Evolutionary conservation across 164 flowering plant genomes (phyloP), one percentile per base, ranked within the genome.

Genomic region (Aristolochia fimbriata): DNA sequence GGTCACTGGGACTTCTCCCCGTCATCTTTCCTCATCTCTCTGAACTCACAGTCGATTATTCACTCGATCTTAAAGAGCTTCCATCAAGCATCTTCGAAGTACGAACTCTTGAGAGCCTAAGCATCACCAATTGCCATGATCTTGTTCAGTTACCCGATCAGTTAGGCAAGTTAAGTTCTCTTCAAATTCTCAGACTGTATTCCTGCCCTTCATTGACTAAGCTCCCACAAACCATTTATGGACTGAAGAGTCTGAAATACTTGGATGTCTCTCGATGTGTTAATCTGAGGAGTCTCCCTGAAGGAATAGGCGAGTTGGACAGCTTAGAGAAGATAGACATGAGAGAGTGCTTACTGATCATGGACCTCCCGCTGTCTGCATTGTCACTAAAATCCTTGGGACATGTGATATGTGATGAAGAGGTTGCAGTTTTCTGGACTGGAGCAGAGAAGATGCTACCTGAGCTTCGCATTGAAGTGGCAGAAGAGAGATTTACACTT

Each of bases 281-380:
- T 6, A 80, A 69, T 45, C 63, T 89, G 67, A 31, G 62, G n/a
- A 55, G 72, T 62, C 88, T 89, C 31, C 93, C 93, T n/a, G 79
- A 82, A 9, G 66, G 61, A 19, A 70, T 86, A 15, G 86, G 82
- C 14, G 54, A 65, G 21, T 60, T 86, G 30, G 33, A 6, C 8
- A 74, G 71, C 25, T 68, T 89, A 64, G 86, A 86, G 71, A 86
- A 85, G 79, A 82, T 89, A 6, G 89, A 86, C 70, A 86, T 89
- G 93, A 77, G 89, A 59, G 89, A 83, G 60, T 89, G 96, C 53
- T 65, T 73, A 0, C 74, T 52, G 57, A 68, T 86, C 19, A 67
- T 60, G 61, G 55, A 49, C 52, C 67, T 86, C 45, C 96, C 96
- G 0, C 57, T 50, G 6, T 80, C 91, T 4, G 71, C 64, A 15